phyloP scores from a whole-genome alignment of 106 monocot genomes.

The Amphibolis antarctica region DNA sequence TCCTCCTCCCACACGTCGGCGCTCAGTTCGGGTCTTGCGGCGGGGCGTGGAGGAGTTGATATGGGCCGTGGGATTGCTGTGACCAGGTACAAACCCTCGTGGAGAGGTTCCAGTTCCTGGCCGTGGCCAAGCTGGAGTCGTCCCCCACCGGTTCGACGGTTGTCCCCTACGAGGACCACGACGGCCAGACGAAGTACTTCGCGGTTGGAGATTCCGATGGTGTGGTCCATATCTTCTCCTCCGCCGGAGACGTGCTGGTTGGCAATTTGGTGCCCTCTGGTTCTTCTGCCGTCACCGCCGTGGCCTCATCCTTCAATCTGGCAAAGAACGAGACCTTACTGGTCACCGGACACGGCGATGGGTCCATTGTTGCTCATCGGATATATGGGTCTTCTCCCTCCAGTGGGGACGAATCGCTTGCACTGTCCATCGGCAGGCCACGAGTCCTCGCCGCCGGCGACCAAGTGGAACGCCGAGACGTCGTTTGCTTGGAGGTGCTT shows the following conservation, averaged over 20 bases:
- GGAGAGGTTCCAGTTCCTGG: conserved; percentile 63
- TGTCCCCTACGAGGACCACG: conserved; percentile 57
- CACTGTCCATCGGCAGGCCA: conserved; percentile 27
- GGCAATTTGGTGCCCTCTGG: conserved; percentile 39
- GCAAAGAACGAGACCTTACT: conserved; percentile 65
- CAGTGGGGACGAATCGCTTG: conserved; percentile 49
- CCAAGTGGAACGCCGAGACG: conserved; percentile 30
- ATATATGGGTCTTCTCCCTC: conserved; percentile 34
- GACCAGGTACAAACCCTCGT: conserved; percentile 36
- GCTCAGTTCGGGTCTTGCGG: neutral
- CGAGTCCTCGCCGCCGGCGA: conserved; percentile 26
- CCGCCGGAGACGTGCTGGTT: conserved; percentile 51
- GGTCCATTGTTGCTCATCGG: conserved; percentile 52
- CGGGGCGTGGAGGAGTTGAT: neutral
- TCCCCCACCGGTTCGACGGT: conserved; percentile 27
- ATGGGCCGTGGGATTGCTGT: conserved; percentile 18
- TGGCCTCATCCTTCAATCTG: conserved; percentile 41
- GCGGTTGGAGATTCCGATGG: conserved; percentile 66
- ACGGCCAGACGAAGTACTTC: conserved; percentile 65
- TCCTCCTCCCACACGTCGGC: neutral
- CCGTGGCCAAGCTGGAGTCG: conserved; percentile 42
- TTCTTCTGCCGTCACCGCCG: conserved; percentile 51
- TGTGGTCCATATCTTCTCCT: conserved; percentile 42
- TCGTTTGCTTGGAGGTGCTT: conserved; percentile 44
- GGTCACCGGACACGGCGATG: conserved; percentile 62